Evolutionary conservation across 2,329 filamentous ascomycete genomes (phyloP).

Genomic region (Emmonsiellopsis sp.): DNA sequence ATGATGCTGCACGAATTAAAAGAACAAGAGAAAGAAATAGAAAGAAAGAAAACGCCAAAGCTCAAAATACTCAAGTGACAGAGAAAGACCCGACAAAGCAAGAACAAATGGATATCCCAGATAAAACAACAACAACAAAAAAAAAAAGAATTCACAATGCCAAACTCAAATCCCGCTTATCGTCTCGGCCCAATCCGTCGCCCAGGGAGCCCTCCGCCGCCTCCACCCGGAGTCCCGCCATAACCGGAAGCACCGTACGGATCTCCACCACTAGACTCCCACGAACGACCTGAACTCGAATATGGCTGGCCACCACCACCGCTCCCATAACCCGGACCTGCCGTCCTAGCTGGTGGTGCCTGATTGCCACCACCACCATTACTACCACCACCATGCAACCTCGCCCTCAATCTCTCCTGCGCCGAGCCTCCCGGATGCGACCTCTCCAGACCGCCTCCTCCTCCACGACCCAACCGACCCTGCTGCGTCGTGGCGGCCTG

Average conservation of each 20-base stretch:
- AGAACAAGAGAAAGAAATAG: no score
- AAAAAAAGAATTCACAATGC: no score
- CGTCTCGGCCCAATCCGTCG: background rate
- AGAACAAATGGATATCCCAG: no score
- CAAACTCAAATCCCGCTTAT: background rate
- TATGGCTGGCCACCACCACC: background rate
- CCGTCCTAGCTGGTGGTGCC: conserved; percentile 17
- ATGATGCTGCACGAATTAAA: no score
- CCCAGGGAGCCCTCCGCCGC: background rate
- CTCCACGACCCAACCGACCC: conserved; percentile 27
- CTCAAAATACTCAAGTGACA: no score
- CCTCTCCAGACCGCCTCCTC: conserved; percentile 29
- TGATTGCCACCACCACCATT: conserved; percentile 6
- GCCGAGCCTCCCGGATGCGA: conserved; percentile 48
- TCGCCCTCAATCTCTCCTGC: conserved; percentile 72
- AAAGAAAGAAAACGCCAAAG: no score
- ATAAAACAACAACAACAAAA: no score
- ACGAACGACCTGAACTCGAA: background rate
- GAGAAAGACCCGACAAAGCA: no score
- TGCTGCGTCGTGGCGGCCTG: conserved; percentile 25
- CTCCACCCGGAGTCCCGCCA: background rate
- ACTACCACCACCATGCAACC: conserved; percentile 64
- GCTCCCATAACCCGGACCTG: conserved; percentile 13
- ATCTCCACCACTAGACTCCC: background rate
- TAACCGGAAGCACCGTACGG: conserved; percentile 2